A percentile compares a stretch with the other conserved stretches of the same genome.
Conservation (phyloP, 192 early-diverging fungal species). For the Coemansia sp. region DNA sequence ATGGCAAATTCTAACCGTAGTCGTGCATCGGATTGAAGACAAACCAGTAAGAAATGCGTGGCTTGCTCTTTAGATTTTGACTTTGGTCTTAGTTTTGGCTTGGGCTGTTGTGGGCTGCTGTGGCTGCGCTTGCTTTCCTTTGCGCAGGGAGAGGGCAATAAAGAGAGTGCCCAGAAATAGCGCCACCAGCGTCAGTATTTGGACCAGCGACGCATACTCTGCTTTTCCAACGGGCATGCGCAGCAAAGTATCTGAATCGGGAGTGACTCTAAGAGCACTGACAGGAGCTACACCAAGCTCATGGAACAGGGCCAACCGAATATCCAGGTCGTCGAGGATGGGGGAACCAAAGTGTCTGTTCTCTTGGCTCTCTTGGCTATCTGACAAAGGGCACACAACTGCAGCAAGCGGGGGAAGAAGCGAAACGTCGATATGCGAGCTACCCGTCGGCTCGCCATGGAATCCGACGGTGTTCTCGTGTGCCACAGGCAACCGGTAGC, state of each 20-base stretch:
- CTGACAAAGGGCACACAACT: constrained; percentile 22
- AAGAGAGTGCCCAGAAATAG: constrained; percentile 17
- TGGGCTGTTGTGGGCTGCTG: background rate
- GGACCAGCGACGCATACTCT: constrained; percentile 15
- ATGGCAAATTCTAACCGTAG: too few species aligned
- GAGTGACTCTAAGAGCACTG: constrained; percentile 13
- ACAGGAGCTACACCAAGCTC: constrained; percentile 37
- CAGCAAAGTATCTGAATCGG: constrained; percentile 39
- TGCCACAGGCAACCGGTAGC: constrained; percentile 28
- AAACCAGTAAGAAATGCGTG: too few species aligned
- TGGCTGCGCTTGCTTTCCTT: background rate
- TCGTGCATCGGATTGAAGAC: too few species aligned
- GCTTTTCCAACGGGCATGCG: constrained; percentile 38
- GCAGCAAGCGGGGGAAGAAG: constrained; percentile 37
- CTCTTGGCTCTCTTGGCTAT: background rate
- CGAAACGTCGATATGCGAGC: constrained; percentile 32
- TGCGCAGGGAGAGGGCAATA: background rate
- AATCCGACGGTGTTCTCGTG: constrained; percentile 27
- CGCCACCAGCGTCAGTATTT: constrained; percentile 18
- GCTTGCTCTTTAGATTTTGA: background rate
- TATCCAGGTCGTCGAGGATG: constrained; percentile 15
- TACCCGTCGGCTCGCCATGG: constrained; percentile 31
- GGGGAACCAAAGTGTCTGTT: background rate
- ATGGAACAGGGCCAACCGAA: constrained; percentile 36
- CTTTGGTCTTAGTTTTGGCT: too few species aligned